phyloP scores from a whole-genome alignment of 176 grass and related monocot species.

The Aegilops umbellulata region DNA sequence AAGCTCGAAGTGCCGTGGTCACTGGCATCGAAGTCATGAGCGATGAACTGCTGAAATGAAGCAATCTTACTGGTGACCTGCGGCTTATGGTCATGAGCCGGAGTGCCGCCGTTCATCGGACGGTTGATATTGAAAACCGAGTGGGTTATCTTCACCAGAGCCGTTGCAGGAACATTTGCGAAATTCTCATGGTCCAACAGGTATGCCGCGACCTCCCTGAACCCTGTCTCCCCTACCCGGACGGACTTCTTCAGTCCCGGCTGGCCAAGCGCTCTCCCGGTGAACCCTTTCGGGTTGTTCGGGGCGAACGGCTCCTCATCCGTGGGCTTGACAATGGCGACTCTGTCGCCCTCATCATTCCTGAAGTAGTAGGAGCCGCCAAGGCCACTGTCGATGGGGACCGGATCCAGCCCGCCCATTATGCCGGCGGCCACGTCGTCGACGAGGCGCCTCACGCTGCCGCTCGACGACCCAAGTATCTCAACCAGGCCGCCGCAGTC shows the following conservation, averaged over 20 bases:
- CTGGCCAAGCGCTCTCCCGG: conserved; percentile 68
- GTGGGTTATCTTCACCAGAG: conserved; percentile 81
- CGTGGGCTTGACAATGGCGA: conserved; percentile 81
- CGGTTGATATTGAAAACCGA: conserved; percentile 67
- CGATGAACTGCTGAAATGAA: conserved; percentile 81
- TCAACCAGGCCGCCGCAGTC: conserved; percentile 49
- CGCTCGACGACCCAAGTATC: conserved; percentile 57
- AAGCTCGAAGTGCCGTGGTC: conserved; percentile 76
- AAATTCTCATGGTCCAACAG: conserved; percentile 80
- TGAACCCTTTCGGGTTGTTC: conserved; percentile 75
- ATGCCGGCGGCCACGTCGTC: conserved; percentile 67
- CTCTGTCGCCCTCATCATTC: conserved; percentile 49
- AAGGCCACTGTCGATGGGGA: conserved; percentile 61
- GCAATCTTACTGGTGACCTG: conserved; percentile 66
- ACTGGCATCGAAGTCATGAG: conserved; percentile 74
- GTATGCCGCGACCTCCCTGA: conserved; percentile 86
- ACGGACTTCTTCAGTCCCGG: conserved; percentile 83
- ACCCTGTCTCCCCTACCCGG: conserved; percentile 81
- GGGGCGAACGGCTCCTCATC: conserved; percentile 88
- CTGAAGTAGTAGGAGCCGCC: conserved; percentile 86
- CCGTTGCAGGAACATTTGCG: conserved; percentile 75
- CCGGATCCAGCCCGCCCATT: conserved; percentile 51
- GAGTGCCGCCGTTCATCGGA: conserved; percentile 25
- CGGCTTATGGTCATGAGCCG: conserved; percentile 48
- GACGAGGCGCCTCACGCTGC: conserved; percentile 49